Conservation (phyloP, 1,139 yeast species). For the Saccharomyces hybrid region DNA sequence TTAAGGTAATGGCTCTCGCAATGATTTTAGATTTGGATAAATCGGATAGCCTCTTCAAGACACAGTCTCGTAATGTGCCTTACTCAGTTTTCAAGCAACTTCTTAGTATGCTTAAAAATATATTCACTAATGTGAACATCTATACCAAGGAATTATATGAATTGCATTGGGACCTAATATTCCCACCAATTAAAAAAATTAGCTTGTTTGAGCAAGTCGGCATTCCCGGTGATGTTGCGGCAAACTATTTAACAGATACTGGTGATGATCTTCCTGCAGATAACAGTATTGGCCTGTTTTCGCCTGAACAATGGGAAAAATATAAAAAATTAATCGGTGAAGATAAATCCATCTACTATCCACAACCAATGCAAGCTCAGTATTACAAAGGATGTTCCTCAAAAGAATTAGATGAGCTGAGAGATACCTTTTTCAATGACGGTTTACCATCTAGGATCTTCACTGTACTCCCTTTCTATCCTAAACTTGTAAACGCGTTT, state of each 20-base stretch:
- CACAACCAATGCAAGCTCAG: conserved; percentile 14
- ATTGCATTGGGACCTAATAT: conserved; percentile 35
- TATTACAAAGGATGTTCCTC: conserved; percentile 18
- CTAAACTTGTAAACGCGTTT: conserved; percentile 43
- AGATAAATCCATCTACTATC: conserved; percentile 20
- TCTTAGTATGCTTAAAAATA: conserved; percentile 23
- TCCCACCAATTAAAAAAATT: conserved; percentile 21
- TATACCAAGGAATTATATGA: conserved; percentile 37
- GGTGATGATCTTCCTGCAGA: conserved; percentile 19
- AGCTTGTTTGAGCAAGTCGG: conserved; percentile 20
- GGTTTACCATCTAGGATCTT: conserved; percentile 43
- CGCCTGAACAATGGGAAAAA: conserved; percentile 11
- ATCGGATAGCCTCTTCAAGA: conserved; percentile 14
- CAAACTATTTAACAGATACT: conserved; percentile 17
- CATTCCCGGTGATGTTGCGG: conserved; percentile 20
- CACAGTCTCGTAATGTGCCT: conserved; percentile 22
- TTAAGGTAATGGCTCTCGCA: conserved; percentile 20
- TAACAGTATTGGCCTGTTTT: conserved; percentile 12
- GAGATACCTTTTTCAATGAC: conserved; percentile 26
- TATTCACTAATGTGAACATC: conserved; percentile 19
- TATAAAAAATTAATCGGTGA: conserved; percentile 9
- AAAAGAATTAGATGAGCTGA: conserved; percentile 37
- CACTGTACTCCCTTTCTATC: conserved; percentile 41
- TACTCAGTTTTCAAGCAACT: conserved; percentile 30
- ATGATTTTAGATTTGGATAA: conserved; percentile 18